A percentile compares a stretch with the other conserved stretches of the same genome.
These are phyloP conservation scores for Aegilops tauschii DNA, from an alignment of 176 grass and related monocot genomes.

Conservation along the genomic window DNA sequence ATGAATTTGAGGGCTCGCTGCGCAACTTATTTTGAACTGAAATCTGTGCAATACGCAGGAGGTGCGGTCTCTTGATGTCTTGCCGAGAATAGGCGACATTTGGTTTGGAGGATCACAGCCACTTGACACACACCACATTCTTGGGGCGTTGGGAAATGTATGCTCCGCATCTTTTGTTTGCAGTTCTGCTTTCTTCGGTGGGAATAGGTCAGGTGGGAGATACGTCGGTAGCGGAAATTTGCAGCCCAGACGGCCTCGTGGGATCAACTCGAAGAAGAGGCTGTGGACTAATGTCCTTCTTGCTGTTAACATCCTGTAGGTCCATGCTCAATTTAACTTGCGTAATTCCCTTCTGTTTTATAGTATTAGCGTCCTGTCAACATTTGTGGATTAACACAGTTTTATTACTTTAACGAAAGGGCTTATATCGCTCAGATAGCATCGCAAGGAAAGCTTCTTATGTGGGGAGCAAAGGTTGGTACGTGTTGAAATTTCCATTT, in stretches of 20 bases:
- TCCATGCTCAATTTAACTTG: constrained; percentile 3
- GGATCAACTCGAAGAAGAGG: constrained; percentile 53
- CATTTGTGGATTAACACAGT: constrained; percentile 13
- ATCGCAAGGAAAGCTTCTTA: constrained; percentile 68
- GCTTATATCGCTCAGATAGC: constrained; percentile 71
- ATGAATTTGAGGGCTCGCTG: not conserved
- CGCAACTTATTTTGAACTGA: not conserved
- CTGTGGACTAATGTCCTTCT: constrained; percentile 85
- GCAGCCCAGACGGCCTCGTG: constrained; percentile 28
- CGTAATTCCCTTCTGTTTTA: not conserved
- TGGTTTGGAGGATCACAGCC: constrained; percentile 27
- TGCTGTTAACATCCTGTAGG: constrained; percentile 67
- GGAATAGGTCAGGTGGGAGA: constrained; percentile 34
- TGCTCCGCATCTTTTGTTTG: constrained; percentile 17
- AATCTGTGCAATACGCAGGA: constrained; percentile 17
- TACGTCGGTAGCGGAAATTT: constrained; percentile 36
- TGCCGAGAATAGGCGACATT: constrained; percentile 37
- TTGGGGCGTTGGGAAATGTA: constrained; percentile 34
- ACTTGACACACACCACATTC: constrained; percentile 4
- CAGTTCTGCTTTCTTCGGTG: constrained; percentile 47
- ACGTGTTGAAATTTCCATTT: constrained; percentile 24
- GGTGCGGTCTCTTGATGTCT: constrained; percentile 29
- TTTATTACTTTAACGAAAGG: constrained; percentile 39
- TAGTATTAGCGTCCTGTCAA: not conserved
- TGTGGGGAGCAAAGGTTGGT: constrained; percentile 94